Conservation (phyloP, 352 stramenopile genomes). For the Globisporangium paddicum region DNA sequence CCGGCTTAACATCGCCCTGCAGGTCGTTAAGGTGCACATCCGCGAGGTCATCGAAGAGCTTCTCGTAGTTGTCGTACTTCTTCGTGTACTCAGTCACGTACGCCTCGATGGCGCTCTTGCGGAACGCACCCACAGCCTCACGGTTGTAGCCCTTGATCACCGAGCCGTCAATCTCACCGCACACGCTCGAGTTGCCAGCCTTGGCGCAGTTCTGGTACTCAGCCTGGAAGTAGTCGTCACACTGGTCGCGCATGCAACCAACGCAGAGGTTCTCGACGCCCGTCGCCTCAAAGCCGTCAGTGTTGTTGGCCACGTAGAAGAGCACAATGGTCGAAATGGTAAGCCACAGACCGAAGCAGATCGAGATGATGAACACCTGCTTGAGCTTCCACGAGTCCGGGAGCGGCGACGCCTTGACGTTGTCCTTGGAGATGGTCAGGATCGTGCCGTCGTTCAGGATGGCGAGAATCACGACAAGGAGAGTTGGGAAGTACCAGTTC, state of each 20-base stretch:
- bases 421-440: slow-evolving; percentile 77
- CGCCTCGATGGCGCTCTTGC: slow-evolving; percentile 25
- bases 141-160: slow-evolving; percentile 33
- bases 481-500: slow-evolving; percentile 86
- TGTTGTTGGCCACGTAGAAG: slow-evolving; percentile 57
- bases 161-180: slow-evolving; percentile 56
- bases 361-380: slow-evolving; percentile 65
- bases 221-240: slow-evolving; percentile 52
- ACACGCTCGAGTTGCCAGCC: slow-evolving; percentile 39
- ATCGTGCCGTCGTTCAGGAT: slow-evolving; percentile 90
- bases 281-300: slow-evolving; percentile 40
- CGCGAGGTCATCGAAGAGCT: slow-evolving; percentile 53
- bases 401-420: slow-evolving; percentile 53
- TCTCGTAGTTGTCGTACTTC: slow-evolving; percentile 42
- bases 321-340: slow-evolving; percentile 60
- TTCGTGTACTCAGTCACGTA: slow-evolving; percentile 40
- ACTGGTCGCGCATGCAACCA: slow-evolving; percentile 49
- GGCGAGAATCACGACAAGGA: slow-evolving; percentile 88
- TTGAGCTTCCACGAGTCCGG: slow-evolving; percentile 72
- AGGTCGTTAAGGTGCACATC: slow-evolving; percentile 55
- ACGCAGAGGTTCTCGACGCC: slow-evolving; percentile 66
- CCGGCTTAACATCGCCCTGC: slow-evolving; percentile 31
- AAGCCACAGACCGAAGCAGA: slow-evolving; percentile 64
- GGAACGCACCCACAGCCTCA: slow-evolving; percentile 36
- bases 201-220: slow-evolving; percentile 48